Evolutionary conservation across 2,329 filamentous ascomycete genomes (phyloP), one percentile per base, ranked within the genome.

Genomic region (Monilinia vaccinii-corymbosi): DNA sequence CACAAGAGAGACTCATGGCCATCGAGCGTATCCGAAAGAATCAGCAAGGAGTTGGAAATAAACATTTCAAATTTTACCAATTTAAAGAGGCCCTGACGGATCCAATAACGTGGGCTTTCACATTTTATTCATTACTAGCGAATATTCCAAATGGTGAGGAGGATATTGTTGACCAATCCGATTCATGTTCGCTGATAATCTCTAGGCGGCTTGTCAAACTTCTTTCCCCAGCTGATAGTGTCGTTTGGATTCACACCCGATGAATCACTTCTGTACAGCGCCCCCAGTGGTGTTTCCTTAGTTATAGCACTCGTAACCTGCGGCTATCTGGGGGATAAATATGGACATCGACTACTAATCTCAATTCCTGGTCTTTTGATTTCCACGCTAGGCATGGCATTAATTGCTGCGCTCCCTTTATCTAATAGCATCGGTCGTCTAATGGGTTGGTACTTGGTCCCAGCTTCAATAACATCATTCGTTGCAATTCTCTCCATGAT

Each of bases 221-320:
- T 84, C 63, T 80, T 79, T 55, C 83, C 80, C 0, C 73, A 84
- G 52, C 81, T 85, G 53, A 83, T 84, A 64, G 70, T 81, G 60
- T 80, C 80, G 11, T 71, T 72, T 49, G 71, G 71, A 9, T 72
- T 71, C 61, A 70, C 66, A 14, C 56, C 69, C 1, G 67, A 71
- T 23, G 53, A 71, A 49, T 70, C 70, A 9, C 62, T 71, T 14
- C 63, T 71, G 5, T 67, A 69, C 11, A 68, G 67, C 18, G 70
- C 68, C 3, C 69, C 69, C 1, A 67, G 65, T 5, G 71, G 71
- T 18, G 68, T 63, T 8, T 63, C 70, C 9, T 67, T 70, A 63
- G 64, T 71, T 21, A 63, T 71, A 18, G 51, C 60, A 25, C 62
- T 71, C 5, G 63, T 71, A 11, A 52, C 50, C 6, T 65, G 63